Base-by-base conservation (phyloP, 2,329 filamentous ascomycete species). In the Penicillium crustosum region DNA sequence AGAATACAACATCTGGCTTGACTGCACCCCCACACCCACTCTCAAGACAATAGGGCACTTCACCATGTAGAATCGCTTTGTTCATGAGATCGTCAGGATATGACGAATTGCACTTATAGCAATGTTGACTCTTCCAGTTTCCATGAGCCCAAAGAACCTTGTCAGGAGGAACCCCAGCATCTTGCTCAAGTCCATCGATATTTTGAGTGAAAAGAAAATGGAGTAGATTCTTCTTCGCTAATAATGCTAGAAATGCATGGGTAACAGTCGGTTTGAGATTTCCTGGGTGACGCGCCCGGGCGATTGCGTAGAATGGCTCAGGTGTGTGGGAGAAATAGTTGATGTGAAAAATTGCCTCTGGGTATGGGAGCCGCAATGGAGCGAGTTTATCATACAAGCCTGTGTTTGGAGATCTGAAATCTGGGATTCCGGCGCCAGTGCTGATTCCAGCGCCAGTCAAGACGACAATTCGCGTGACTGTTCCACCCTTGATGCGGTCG, bases 121-220 rank as follows among this genome's bases (percentile, higher is more conserved):
- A 96, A 61, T 87, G 84, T 75, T 96, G 91, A 1, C 82, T 84
- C 39, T 90, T 91, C 73, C 96, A 96, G 70, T 89, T 93, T 39
- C 92, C 92, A 73, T 96, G 92, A 0, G 90, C 90, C 75, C 94
- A 90, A 17, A 96, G 81, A 41, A 96, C 89, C 69, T 83, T 86
- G 1, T 90, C 85, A 0, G 76, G 78, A 0, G 90, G 87, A 0
- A 96, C 87, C 19, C 93, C 92, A 10, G 91, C 91, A 60, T 82
- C 82, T n/a, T 89, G 82, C 75, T 96, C 92, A 6, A 96, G 81
- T 62, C 89, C 93, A 75, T 96, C 92, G 65, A 96, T 95, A 70
- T 96, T 96, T 70, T 96, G 92, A 0, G 91, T 96, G 71, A 96
- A 96, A 49, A 92, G 81, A 79, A 90, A 91, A 63, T 86, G 79